Base-by-base conservation (phyloP, 371 early-diverging fungal genomes). In the Blakeslea trispora region DNA sequence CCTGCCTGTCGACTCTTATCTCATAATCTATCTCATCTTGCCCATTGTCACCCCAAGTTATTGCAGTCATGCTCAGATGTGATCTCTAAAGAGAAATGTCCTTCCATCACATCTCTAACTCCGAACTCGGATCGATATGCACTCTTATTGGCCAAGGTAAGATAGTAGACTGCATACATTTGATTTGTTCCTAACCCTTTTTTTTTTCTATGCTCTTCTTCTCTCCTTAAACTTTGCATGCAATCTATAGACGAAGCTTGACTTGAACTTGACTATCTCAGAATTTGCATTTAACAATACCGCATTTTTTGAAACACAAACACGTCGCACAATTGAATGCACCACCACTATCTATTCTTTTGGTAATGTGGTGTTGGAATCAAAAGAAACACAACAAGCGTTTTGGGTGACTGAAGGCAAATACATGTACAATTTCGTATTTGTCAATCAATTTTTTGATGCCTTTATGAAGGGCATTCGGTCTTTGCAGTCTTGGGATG, bases 341-440 rank as follows among this genome's bases (percentile, higher is more conserved):
- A 76, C 74, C n/a, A 84, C 81, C 0, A 51, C 68, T 37, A 75
- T 81, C 21, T 82, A 82, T 41, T 82, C 82, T 8, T 84, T 81
- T 58, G 82, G 81, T 2, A 57, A 64, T 19, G 68, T 71, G 4
- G 79, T 84, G 1, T 58, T 84, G 11, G 80, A 82, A 51, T 73
- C 82, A 3, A 66, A 63, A 10, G 76, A 82, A 57, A 54, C 72
- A 23, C 75, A 77, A 42, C 74, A 75, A 21, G 74, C 74, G 8
- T 52, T 69, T 3, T 63, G 56, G 62, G 48, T 64, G 5, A 65
- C 51, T 28, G 69, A 69, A 51, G 63, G 58, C 15, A 66, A 63
- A 53, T 70, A 65, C 53, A 62, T 64, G 24, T 67, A 75, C 49
- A 68, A 58, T 34, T 73, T 82, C 69, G 74, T 81, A 56, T 61